Conservation (phyloP, 495 filamentous ascomycete genomes). For the Xylaria sp. region DNA sequence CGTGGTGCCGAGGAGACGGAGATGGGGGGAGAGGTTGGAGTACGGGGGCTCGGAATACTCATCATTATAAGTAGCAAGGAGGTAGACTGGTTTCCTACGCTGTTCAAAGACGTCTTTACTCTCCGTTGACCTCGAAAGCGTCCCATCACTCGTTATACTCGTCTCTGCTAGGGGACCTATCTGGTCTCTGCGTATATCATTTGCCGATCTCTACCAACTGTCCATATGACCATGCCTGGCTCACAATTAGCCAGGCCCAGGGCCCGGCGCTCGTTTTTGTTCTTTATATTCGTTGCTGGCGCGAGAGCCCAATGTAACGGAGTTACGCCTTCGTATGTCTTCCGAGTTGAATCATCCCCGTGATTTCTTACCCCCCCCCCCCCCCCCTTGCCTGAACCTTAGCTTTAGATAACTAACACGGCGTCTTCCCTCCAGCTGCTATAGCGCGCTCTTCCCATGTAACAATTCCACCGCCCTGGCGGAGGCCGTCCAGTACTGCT, state of each 20-base stretch:
- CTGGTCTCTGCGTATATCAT: background rate
- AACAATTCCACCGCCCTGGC: conserved; percentile 30
- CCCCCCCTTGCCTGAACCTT: too few relatives aligned
- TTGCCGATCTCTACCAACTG: background rate
- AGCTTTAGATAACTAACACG: conserved; percentile 5
- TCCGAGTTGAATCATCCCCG: background rate
- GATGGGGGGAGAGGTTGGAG: background rate
- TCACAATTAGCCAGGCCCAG: background rate
- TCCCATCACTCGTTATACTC: background rate
- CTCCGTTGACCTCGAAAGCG: background rate
- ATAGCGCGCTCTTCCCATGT: conserved; percentile 40
- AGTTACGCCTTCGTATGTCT: conserved; percentile 14
- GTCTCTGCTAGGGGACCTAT: background rate
- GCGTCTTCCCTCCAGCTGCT: conserved; percentile 28
- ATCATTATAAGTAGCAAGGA: conserved; percentile 19
- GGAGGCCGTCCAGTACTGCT: conserved; percentile 36
- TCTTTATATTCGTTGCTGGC: conserved; percentile 31
- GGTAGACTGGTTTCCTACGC: background rate
- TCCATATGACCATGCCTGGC: background rate
- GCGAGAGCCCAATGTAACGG: conserved; percentile 33
- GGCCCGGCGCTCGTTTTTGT: conserved; percentile 20
- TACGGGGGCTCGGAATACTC: background rate
- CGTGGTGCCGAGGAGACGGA: background rate
- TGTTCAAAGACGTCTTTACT: background rate
- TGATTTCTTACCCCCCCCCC: background rate